Evolutionary conservation across 345 rosid species (phyloP), one percentile per base, ranked within the genome.

Genomic region (Brassica carinata): DNA sequence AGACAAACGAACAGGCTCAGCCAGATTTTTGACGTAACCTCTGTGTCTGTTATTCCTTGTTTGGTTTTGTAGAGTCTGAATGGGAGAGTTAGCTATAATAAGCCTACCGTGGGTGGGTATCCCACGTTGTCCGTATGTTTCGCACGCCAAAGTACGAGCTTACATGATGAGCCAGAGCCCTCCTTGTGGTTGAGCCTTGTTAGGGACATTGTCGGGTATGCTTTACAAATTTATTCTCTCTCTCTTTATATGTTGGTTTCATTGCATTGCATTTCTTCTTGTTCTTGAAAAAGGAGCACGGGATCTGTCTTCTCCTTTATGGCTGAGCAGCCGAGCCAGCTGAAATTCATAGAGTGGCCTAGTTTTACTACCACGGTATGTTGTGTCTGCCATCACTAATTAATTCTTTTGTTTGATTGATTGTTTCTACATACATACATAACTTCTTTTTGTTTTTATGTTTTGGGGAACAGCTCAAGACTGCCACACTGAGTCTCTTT

Each of bases 281-380:
- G 19, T 48, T 71, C 69, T 19, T 62, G 68, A 64, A 2, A 59
- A 78, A 93, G 96, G 96, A 84, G 82, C 53, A 62, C 86, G 76
- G 89, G 82, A 77, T 84, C 87, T 26, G 33, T 91, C 72, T 79
- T 84, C 23, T 23, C 62, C 15, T 91, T 93, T 81, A 85, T 93
- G 77, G 77, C 33, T 64, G 97, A 87, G 90, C 98, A 93, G 72
- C 98, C 98, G 15, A 75, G 95, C 64, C 92, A 91, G 84, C 87
- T 93, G 26, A 93, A 87, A 85, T 87, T 87, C 87, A 86, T 93
- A 73, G 97, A 93, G 80, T 93, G 98, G 94, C 96, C 94, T 30
- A 81, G 92, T 82, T 89, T 88, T 58, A 84, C 80, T 67, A 85
- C 75, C 90, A 94, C 97, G 66, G 97, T 94, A 85, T 58, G 30